Percentiles rank a stretch among this genome's conserved stretches.
phyloP scores from a whole-genome alignment of 768 basidiomycete species.

The Rhodotorula diobovata region DNA sequence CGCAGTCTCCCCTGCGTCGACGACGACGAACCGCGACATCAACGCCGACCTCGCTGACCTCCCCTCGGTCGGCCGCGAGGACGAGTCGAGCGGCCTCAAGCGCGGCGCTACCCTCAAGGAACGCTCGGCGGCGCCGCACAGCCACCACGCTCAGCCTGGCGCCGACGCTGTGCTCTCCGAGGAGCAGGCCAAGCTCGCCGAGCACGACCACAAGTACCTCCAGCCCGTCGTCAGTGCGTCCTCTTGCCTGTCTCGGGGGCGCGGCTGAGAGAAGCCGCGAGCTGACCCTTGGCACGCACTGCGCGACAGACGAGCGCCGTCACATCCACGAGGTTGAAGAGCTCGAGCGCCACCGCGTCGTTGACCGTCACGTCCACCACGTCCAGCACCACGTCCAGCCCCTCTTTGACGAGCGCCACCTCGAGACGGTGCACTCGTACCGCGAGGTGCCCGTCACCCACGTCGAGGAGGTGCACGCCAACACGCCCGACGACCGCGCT shows the following conservation, averaged over 20 bases:
- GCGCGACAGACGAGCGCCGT: slow-evolving; percentile 18
- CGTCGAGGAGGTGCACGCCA: slow-evolving; percentile 29
- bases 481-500: slow-evolving; percentile 11
- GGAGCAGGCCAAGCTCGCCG: slow-evolving; percentile 22
- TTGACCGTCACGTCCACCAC: slow-evolving; percentile 31
- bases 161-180: slow-evolving; percentile 14
- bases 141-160: slow-evolving; percentile 4
- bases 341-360: slow-evolving; percentile 21
- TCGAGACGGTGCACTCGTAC: slow-evolving; percentile 28
- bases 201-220: slow-evolving; percentile 31
- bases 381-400: slow-evolving; percentile 31
- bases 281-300: neutral
- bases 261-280: too few species aligned
- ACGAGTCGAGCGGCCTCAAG: neutral
- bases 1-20: too few species aligned
- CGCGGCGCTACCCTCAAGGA: neutral
- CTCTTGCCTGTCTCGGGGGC: too few species aligned
- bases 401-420: slow-evolving; percentile 27
- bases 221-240: slow-evolving; percentile 31
- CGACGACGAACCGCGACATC: neutral
- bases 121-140: slow-evolving; percentile 1
- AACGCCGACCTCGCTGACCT: neutral
- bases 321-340: slow-evolving; percentile 34
- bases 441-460: slow-evolving; percentile 31
- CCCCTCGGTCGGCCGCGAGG: neutral